Evolutionary conservation across 2,329 filamentous ascomycete species (phyloP).

Genomic region (Myotisia sp.): DNA sequence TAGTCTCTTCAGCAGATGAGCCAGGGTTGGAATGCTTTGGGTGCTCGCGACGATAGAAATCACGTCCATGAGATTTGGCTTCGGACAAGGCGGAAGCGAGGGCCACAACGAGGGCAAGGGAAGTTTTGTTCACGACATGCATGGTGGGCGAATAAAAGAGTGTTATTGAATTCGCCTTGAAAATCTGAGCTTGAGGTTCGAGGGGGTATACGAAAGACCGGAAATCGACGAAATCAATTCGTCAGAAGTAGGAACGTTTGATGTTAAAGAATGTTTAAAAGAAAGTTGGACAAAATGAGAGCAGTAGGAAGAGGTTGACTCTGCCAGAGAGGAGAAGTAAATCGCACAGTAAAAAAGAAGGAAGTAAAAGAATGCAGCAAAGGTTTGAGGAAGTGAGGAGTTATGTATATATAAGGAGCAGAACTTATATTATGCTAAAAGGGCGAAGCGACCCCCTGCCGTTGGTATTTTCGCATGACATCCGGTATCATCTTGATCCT

Average conservation of each 20-base stretch:
- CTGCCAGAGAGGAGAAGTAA: slow-evolving; percentile 2
- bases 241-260: slow-evolving; percentile 11
- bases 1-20: too few species aligned
- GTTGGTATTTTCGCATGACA: too few species aligned
- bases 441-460: too few species aligned
- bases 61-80: slow-evolving; percentile 18
- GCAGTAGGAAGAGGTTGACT: slow-evolving; percentile 10
- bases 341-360: too few species aligned
- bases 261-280: slow-evolving; percentile 4
- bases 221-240: slow-evolving; percentile 25
- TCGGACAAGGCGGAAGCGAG: slow-evolving; percentile 24
- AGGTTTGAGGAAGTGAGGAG: too few species aligned
- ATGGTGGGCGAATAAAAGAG: slow-evolving; percentile 16
- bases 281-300: slow-evolving; percentile 8
- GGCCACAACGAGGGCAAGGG: slow-evolving; percentile 22
- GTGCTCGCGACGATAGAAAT: slow-evolving; percentile 5
- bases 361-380: too few species aligned
- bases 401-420: too few species aligned
- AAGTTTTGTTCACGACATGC: slow-evolving; percentile 25
- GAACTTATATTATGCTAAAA: too few species aligned
- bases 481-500: too few species aligned
- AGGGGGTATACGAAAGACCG: slow-evolving; percentile 10
- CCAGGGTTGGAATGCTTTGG: neutral
- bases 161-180: neutral
- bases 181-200: slow-evolving; percentile 5